These are phyloP conservation scores for Orbilia brochopaga DNA, from an alignment of 2,329 filamentous ascomycete genomes.

Conservation along the genomic window DNA sequence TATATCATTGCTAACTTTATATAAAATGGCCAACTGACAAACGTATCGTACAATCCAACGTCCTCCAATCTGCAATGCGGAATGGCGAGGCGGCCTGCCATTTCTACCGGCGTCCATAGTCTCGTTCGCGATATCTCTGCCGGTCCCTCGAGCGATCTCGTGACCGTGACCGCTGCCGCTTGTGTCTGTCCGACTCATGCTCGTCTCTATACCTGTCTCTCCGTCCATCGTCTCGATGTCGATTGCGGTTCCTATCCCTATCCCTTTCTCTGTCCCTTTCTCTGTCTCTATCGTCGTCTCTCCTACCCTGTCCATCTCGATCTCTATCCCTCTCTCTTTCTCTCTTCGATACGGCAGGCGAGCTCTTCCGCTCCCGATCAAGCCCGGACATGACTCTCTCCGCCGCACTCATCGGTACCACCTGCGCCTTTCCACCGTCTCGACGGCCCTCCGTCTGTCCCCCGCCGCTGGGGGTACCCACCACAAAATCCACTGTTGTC, in stretches of 20 bases:
- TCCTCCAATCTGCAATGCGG: neutral
- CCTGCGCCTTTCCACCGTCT: conserved; percentile 14
- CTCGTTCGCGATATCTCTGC: conserved; percentile 42
- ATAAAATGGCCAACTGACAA: conserved; percentile 54
- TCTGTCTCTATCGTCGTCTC: conserved; percentile 51
- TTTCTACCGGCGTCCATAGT: conserved; percentile 33
- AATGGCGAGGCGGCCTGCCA: neutral
- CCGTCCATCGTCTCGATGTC: conserved; percentile 42
- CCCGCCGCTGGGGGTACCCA: conserved; percentile 9
- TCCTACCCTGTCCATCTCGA: conserved; percentile 33
- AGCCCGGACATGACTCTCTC: conserved; percentile 54
- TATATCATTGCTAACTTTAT: too few relatives aligned
- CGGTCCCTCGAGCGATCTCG: conserved; percentile 44
- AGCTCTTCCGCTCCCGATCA: conserved; percentile 51
- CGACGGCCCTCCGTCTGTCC: conserved; percentile 6
- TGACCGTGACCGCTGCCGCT: conserved; percentile 41
- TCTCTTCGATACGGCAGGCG: conserved; percentile 36
- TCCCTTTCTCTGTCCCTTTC: conserved; percentile 51
- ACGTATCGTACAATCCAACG: conserved; percentile 20
- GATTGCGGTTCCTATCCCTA: conserved; percentile 45
- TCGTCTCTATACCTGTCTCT: conserved; percentile 44
- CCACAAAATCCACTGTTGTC: conserved; percentile 51
- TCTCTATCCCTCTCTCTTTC: conserved; percentile 9
- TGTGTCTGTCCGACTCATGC: conserved; percentile 37
- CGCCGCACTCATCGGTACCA: conserved; percentile 51